Evolutionary conservation across 371 early-diverging fungal genomes (phyloP), one percentile per base, ranked within the genome.

Genomic region (Ordospora colligata): DNA sequence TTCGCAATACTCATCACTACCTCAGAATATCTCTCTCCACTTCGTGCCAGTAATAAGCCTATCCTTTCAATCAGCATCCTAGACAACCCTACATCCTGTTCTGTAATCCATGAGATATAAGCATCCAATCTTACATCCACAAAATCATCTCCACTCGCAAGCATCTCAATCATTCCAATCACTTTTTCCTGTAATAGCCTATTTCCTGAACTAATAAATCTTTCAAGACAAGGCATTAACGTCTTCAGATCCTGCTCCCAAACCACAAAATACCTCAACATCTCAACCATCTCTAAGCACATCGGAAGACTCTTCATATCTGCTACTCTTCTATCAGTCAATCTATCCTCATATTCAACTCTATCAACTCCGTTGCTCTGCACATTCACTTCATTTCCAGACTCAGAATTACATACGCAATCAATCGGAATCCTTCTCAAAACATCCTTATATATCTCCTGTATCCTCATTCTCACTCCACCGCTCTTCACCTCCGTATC

Each of bases 1-100:
- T 32, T 40, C 27, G 19, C 58, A 12, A 58, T 14, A 11, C 25
- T 40, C 40, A 58, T 32, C 2, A 37, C 58, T 12, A 17, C 37
- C 17, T 32, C 58, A 27, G 58, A 58, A 14, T 58, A 58, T 14
- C 58, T 8, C 58, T 58, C 58, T 11, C 17, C 14, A 12, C 19
- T 37, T 17, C 14, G 27, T 7, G 37, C 27, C 19, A 58, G 40
- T 5, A 58, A 14, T 40, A 7, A 37, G 5, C 58, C 58, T 37
- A 58, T 58, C 14, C 58, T 58, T 37, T 37, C 58, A 37, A 58
- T 58, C 14, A 58, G 58, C 58, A 58, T 58, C 58, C 58, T 27
- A 14, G 27, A 17, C 58, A 58, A 25, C 11, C n/a, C 37, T 11
- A 58, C n/a, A 14, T 58, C 58, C 32, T 37, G 17, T 12, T n/a